phyloP scores from a whole-genome alignment of 495 filamentous ascomycete species.

The Penicillium verhagenii region DNA sequence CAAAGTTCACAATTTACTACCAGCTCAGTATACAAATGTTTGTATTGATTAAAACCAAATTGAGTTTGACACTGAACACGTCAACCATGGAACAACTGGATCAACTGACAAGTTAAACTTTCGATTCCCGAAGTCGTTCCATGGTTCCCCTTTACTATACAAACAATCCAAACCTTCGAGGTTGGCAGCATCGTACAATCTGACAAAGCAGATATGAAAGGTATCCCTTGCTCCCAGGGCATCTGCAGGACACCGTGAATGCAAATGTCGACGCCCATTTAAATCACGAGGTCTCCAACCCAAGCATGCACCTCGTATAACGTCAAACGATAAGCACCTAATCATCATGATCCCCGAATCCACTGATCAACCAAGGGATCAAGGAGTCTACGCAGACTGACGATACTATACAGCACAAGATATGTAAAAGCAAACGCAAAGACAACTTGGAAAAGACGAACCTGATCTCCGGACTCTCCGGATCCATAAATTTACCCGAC shows the following conservation, averaged over 20 bases:
- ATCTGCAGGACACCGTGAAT: neutral
- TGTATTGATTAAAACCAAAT: neutral
- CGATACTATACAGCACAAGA: too few species aligned
- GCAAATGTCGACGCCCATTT: neutral
- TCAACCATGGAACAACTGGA: neutral
- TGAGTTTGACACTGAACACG: neutral
- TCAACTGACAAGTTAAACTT: neutral
- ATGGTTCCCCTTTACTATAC: neutral
- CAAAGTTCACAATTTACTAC: too few species aligned
- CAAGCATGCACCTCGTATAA: neutral
- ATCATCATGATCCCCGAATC: neutral
- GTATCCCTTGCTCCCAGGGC: neutral
- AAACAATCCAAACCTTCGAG: too few species aligned
- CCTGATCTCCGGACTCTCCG: neutral
- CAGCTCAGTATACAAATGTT: too few species aligned
- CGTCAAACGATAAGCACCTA: neutral
- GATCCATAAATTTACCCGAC: neutral
- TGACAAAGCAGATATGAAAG: neutral
- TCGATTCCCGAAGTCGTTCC: neutral
- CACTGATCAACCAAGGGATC: too few species aligned
- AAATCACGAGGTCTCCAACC: neutral
- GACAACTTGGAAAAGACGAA: too few species aligned
- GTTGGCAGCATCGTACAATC: too few species aligned
- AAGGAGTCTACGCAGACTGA: too few species aligned
- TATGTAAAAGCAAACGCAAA: too few species aligned